A percentile compares a stretch with the other conserved stretches of the same genome.
phyloP scores from a whole-genome alignment of 805 yeast genomes.

The Tetrapisispora iriomotensis region DNA sequence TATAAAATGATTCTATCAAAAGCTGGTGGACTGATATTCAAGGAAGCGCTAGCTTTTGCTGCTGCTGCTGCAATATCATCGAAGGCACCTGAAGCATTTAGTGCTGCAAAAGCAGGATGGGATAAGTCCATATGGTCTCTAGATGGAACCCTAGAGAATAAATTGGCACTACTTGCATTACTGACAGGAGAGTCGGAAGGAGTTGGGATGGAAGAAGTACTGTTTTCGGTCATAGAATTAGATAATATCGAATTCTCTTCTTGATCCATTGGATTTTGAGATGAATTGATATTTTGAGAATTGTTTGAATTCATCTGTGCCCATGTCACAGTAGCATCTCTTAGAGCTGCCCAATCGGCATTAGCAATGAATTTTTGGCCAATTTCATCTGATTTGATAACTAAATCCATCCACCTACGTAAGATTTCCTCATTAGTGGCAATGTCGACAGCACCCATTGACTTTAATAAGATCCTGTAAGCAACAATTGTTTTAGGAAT shows the following conservation, averaged over 20 bases:
- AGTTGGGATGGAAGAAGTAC: conserved; percentile 1
- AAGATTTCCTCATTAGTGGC: conserved; percentile 43
- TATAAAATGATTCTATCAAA: conserved; percentile 43
- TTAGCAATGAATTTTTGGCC: conserved; percentile 55
- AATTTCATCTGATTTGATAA: conserved; percentile 37
- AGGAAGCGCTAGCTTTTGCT: conserved; percentile 6
- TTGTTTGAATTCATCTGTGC: conserved; percentile 7
- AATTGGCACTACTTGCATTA: not conserved
- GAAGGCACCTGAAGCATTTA: conserved; percentile 32
- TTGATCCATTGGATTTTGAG: not conserved
- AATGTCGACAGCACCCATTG: conserved; percentile 46
- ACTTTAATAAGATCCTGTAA: conserved; percentile 57
- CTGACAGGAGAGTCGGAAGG: conserved; percentile 3
- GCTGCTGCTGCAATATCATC: conserved; percentile 22
- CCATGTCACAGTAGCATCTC: conserved; percentile 51
- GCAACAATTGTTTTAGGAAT: conserved; percentile 55
- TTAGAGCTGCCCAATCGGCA: conserved; percentile 73
- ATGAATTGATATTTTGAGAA: not conserved
- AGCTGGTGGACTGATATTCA: conserved; percentile 1
- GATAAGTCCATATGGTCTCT: conserved; percentile 17
- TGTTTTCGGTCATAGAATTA: conserved; percentile 2
- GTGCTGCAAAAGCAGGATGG: conserved; percentile 32
- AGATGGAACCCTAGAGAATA: conserved; percentile 10
- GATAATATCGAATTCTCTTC: conserved; percentile 2
- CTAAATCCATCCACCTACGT: conserved; percentile 42